Base-by-base conservation (phyloP, 2,329 filamentous ascomycete species). In the Didymella exigua region DNA sequence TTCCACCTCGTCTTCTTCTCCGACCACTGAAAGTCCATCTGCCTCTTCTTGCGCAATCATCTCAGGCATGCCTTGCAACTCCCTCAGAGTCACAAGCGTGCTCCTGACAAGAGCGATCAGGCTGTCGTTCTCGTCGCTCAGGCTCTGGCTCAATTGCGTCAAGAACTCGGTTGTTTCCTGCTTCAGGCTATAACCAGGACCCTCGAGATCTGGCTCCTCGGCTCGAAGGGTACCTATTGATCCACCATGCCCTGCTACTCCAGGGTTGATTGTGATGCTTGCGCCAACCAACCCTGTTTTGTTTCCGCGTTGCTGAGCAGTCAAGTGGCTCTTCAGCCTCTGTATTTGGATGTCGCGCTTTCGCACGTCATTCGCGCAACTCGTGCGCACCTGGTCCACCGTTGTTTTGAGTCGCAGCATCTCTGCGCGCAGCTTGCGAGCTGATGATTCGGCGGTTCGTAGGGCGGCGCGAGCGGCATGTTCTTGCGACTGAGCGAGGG, bases 161-260 rank as follows among this genome's bases (percentile, higher is more conserved):
- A 99, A 79, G 70, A 97, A 97, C 44, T 92, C 88, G 42, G 93
- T 96, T 5, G 93, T 96, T 76, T 98, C 95, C 71, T 88, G 86
- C 66, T 88, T 87, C 57, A 98, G 77, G 64, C 86, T 89, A 74
- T 93, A 87, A 49, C 75, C 82, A 56, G 76, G 84, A 72, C 78
- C 84, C 71, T 76, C 82, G 10, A 84, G 62, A 38, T 81, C 78
- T 27, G 73, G 71, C 76, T 81, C 70, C 61, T 84, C 73, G 67
- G 85, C 86, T 60, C 86, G 84, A 41, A 82, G 85, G 29, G 50
- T 61, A 48, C 58, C 60, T 4, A 70, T 68, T 23, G 62, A 55
- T 10, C 62, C 69, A 33, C 52, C 63, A 37, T 67, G 40, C 31
- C 66, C 68, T 14, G 62, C 65, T 4, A 58, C 55, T 6, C 73